Evolutionary conservation across 495 filamentous ascomycete species (phyloP), one percentile per base, ranked within the genome.

Genomic region (Xylaria intraflava): DNA sequence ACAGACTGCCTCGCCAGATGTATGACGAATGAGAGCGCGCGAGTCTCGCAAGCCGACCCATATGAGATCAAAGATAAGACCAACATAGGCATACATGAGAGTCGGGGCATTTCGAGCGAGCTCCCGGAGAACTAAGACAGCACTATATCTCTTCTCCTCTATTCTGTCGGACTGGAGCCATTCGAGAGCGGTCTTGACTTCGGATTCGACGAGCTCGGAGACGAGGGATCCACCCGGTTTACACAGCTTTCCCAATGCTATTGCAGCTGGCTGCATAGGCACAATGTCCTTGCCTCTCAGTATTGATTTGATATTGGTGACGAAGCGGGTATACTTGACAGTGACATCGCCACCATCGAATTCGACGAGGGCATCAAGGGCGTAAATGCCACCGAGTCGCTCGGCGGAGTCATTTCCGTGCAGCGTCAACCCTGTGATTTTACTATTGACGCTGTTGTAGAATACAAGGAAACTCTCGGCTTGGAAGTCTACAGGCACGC

Each of bases 81-180:
- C 79, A 38, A 97, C 87, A 67, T 91, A 96, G 23, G 85, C 81
- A 66, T 96, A 99, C 63, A 97, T 87, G 31, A 97, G 75, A 0
- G 93, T 97, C 2, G 90, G 92, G 0, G 91, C 94, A 65, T 90
- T 92, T 61, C 85, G 81, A 10, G 89, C 90, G 29, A 99, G 78
- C 65, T 97, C 92, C 31, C 89, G 81, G 30, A 99, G 82, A 17
- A 93, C 83, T 16, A 99, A 77, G 20, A 96, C 92, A 4, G 93
- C 92, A 29, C 87, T 87, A 67, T 95, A 96, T 38, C 93, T 82
- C 57, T 93, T 77, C 57, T 88, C 89, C 71, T 99, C 93, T 61
- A 93, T 84, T 23, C 92, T 80, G 57, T 96, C 94, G n/a, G 87
- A 86, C 61, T 96, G 92, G 43, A 99, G 77, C 87, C 88, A 96